Percentiles rank a stretch among this genome's conserved stretches.
phyloP scores from a whole-genome alignment of 2,329 filamentous ascomycete species.

The Torrubiella hemipterigena region DNA sequence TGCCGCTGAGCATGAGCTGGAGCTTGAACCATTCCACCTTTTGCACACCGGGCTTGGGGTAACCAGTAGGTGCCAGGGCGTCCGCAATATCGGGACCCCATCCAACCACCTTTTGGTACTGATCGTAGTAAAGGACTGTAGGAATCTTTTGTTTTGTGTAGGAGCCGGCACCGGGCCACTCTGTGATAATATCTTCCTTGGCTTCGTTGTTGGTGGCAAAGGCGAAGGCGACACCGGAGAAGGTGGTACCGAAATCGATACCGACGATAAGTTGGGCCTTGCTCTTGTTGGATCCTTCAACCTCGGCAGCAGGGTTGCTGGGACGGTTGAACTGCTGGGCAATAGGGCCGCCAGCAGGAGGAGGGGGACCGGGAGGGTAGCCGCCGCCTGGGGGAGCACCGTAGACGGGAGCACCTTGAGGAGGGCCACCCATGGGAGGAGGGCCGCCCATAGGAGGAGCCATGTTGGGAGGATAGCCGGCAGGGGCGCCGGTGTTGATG shows the following conservation, averaged over 20 bases:
- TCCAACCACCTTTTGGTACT: conserved; percentile 98
- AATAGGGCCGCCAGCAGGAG: conserved; percentile 20
- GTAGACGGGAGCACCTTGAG: conserved; percentile 22
- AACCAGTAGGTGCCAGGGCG: conserved; percentile 89
- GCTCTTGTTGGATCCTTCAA: conserved; percentile 77
- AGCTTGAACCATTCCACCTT: conserved; percentile 99
- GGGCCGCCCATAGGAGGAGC: conserved; percentile 27
- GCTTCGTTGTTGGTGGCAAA: conserved; percentile 97
- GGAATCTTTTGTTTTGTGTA: conserved; percentile 99
- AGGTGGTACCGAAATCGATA: conserved; percentile 98
- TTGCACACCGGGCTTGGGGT: conserved; percentile 94
- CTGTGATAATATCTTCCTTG: conserved; percentile 96
- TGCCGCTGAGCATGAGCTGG: conserved; percentile 95
- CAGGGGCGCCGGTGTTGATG: conserved; percentile 52
- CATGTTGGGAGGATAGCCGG: conserved; percentile 49
- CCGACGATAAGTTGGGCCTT: conserved; percentile 97
- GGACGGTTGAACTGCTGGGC: conserved; percentile 28
- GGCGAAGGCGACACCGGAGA: conserved; percentile 92
- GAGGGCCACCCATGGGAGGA: conserved; percentile 22
- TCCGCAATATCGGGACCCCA: conserved; percentile 98
- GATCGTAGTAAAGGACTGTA: conserved; percentile 98
- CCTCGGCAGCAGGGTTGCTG: conserved; percentile 51
- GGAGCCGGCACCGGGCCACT: conserved; percentile 95
- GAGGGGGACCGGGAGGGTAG: conserved; percentile 35
- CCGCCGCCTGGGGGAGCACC: conserved; percentile 30